Base-by-base conservation (phyloP, 1,284 basidiomycete genomes). In the Ustilago crameri region DNA sequence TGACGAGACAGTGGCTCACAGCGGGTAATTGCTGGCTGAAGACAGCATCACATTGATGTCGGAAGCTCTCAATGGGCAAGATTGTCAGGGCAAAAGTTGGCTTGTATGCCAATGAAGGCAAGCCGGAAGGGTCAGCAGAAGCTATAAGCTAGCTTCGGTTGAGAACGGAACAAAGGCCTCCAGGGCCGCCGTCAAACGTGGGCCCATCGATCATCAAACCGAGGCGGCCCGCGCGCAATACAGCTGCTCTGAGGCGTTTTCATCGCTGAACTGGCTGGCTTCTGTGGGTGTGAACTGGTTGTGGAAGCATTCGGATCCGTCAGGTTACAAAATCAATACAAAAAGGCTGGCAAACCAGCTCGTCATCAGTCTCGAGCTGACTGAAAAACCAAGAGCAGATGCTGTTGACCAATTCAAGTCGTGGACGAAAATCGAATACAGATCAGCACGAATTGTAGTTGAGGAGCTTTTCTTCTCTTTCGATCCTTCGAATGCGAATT, bases 151-250 rank as follows among this genome's bases (percentile, higher is more conserved):
- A 14, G 35, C 47, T 18, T 64, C 61, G 61, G 61, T 64, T 27
- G 49, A 57, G 50, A 41, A 64, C 61, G 61, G 61, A 57, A 64
- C 8, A 30, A 30, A 12, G 7, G 30, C 5, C 30, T 30, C 12
- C n/a, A n/a, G n/a, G n/a, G n/a, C n/a, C n/a, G n/a, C 30, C 30
- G 30, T 12, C 30, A 30, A 30, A 30, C 30, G 30, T n/a, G 8
- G n/a, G 37, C 14, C 20, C 18, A 35, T 48, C 46, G 30, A 41
- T 51, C 43, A 53, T 58, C 34, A 46, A 45, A 38, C 8, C 27
- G 34, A 51, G 17, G 53, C 53, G 60, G 53, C 48, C 49, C 60
- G 44, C 49, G 54, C 60, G 51, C 60, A 40, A 14, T 27, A 15
- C 32, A 22, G 9, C 20, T 32, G 15, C 34, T 34, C 27, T 42